Conservation (phyloP, 352 stramenopile genomes). For the Phytophthora hybrid region DNA sequence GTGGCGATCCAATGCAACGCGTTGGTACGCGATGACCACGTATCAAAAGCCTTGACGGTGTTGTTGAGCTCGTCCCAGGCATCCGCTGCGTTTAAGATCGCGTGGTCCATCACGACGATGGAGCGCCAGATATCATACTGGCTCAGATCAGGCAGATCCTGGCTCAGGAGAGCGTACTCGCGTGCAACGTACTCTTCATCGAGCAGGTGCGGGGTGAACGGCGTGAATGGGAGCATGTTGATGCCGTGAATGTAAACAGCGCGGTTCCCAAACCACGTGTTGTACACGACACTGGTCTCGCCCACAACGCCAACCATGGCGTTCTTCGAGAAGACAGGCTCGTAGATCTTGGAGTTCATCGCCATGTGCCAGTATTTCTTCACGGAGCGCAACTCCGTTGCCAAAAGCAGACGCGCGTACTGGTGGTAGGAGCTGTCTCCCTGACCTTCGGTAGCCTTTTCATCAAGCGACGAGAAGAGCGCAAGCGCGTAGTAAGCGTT, state of each 20-base stretch:
- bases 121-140: slow-evolving; percentile 78
- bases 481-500: slow-evolving; percentile 97
- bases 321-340: slow-evolving; percentile 77
- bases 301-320: slow-evolving; percentile 84
- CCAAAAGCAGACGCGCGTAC: slow-evolving; percentile 92
- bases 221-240: slow-evolving; percentile 88
- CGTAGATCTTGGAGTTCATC: slow-evolving; percentile 77
- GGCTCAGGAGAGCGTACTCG: slow-evolving; percentile 63
- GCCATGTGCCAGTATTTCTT: slow-evolving; percentile 98
- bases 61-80: slow-evolving; percentile 75
- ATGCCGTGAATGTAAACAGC: slow-evolving; percentile 85
- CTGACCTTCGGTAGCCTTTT: slow-evolving; percentile 35
- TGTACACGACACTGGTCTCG: slow-evolving; percentile 82
- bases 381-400: slow-evolving; percentile 92
- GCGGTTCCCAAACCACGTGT: slow-evolving; percentile 84
- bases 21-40: slow-evolving; percentile 80
- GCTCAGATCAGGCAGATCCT: slow-evolving; percentile 49
- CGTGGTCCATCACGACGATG: slow-evolving; percentile 75
- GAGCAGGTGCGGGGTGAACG: slow-evolving; percentile 69
- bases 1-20: slow-evolving; percentile 81
- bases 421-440: slow-evolving; percentile 68
- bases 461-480: slow-evolving; percentile 81
- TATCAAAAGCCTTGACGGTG: slow-evolving; percentile 65
- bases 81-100: slow-evolving; percentile 61
- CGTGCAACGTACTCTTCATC: slow-evolving; percentile 63